Evolutionary conservation across 2,329 filamentous ascomycete genomes (phyloP), one percentile per base, ranked within the genome.

Genomic region (Aureobasidium sp.): DNA sequence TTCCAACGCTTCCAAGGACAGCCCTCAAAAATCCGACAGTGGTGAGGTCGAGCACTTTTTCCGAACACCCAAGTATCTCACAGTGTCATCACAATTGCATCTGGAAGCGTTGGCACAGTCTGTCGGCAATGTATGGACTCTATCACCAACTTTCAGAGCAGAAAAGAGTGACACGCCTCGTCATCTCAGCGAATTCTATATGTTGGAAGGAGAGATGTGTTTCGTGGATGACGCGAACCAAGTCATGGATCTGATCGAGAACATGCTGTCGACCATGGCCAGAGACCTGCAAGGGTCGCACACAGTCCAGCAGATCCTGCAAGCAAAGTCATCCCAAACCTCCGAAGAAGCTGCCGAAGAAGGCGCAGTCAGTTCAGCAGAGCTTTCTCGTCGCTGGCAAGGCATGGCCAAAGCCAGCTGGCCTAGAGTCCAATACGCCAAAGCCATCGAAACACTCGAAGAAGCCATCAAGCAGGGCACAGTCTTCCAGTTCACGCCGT

Each of bases 101-200:
- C 79, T 98, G 1, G 93, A 98, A 73, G 90, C 93, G 3, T 79
- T 96, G 54, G 84, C 90, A 0, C 90, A 95, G 62, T 84, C 90
- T 17, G 78, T 96, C 25, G 88, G 88, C 34, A 88, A 86, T 61
- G 93, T 97, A 6, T 98, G 93, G 90, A 87, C 90, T 1, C 72
- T 98, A 10, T 93, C 90, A 4, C 93, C 93, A 2, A 94, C 90
- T 0, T 98, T 98, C 66, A 83, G 93, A 32, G 93, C 93, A 3
- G 93, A 96, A 68, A 84, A 84, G 65, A 96, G 90, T 69, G 90
- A 97, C 64, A 97, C 93, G 0, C 84, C 90, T 5, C 83, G 93
- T 24, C 93, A 98, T 70, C 75, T 98, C 57, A 95, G 89, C 72
- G 93, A 98, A 66, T 97, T 98, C 64, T 97, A 97, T 71, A 97